These are phyloP conservation scores for Colletotrichum somersetense DNA, from an alignment of 2,329 filamentous ascomycete species.

Conservation along the genomic window DNA sequence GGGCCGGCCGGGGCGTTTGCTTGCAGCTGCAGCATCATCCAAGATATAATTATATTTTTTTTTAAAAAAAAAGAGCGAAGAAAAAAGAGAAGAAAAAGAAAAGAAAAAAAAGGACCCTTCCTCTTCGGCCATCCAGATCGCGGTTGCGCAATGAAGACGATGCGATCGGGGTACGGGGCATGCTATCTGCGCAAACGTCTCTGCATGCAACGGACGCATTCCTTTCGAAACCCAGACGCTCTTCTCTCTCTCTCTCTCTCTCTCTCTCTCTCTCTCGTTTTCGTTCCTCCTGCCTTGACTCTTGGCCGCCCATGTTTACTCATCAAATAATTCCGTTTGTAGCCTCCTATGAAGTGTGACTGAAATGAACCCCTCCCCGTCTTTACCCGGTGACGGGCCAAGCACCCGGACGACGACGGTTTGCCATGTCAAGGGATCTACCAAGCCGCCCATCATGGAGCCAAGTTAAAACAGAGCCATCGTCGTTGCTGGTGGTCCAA, in stretches of 20 bases:
- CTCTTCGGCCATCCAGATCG: not conserved
- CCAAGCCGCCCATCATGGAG: not conserved
- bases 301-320: not conserved
- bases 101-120: not conserved
- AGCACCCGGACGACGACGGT: not conserved
- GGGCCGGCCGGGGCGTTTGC: not conserved
- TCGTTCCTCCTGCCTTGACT: not conserved
- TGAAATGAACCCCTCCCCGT: not conserved
- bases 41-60: no score
- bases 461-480: not conserved
- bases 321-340: not conserved
- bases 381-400: not conserved
- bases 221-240: not conserved
- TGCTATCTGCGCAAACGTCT: not conserved
- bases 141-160: not conserved
- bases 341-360: not conserved
- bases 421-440: not conserved
- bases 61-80: no score
- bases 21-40: not conserved
- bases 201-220: not conserved
- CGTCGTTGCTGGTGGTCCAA: not conserved
- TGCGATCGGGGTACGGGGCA: not conserved
- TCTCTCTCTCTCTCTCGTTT: no score
- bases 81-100: fast-evolving
- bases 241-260: not conserved